phyloP scores from a whole-genome alignment of 352 stramenopile genomes.

The Peronospora tabacina region DNA sequence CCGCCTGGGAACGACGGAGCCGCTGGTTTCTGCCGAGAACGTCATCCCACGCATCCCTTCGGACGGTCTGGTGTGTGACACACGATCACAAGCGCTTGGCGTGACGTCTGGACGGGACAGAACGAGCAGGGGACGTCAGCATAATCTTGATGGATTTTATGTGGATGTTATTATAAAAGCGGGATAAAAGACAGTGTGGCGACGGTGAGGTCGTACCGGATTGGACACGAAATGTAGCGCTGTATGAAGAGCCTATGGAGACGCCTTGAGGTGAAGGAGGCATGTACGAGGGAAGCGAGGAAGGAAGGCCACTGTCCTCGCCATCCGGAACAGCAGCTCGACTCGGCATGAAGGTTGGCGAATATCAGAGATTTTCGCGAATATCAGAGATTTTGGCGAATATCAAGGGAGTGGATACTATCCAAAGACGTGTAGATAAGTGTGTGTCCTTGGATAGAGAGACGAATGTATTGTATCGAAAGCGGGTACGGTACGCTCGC shows the following conservation, averaged over 20 bases:
- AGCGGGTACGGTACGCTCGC: too few species aligned
- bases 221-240: constrained; percentile 32
- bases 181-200: too few species aligned
- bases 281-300: constrained; percentile 70
- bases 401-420: neutral
- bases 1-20: too few species aligned
- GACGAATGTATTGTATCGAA: too few species aligned
- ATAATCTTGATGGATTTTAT: too few species aligned
- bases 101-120: neutral
- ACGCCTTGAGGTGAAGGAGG: constrained; percentile 24
- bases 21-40: constrained; percentile 48
- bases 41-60: constrained; percentile 54
- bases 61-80: constrained; percentile 36
- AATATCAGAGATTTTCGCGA: neutral
- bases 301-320: constrained; percentile 53
- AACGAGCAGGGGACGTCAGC: too few species aligned
- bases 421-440: too few species aligned
- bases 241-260: constrained; percentile 19
- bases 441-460: neutral
- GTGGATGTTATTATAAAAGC: too few species aligned
- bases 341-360: too few species aligned
- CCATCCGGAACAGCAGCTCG: too few species aligned
- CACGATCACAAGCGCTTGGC: constrained; percentile 4
- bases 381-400: too few species aligned
- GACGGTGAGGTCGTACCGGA: constrained; percentile 16